These are phyloP conservation scores for Cyberlindnera euphorbiae DNA, from an alignment of 805 yeast genomes.

Conservation along the genomic window DNA sequence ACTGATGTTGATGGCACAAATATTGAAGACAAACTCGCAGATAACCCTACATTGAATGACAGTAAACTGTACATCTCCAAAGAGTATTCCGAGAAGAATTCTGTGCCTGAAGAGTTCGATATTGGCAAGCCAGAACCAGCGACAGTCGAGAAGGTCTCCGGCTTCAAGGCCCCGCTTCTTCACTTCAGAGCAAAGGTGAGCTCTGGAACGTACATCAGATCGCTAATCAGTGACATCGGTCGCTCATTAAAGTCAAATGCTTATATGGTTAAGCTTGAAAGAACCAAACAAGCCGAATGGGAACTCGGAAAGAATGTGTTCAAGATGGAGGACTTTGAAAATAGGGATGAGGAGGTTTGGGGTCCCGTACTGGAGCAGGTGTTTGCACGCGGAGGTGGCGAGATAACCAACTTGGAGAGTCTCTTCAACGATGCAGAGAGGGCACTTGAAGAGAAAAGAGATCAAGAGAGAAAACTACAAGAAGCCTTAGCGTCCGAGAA, in stretches of 20 bases:
- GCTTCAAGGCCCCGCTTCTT: constrained; percentile 57
- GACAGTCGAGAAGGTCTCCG: constrained; percentile 34
- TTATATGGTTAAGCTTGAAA: constrained; percentile 78
- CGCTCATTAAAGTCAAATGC: constrained; percentile 75
- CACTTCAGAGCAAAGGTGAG: constrained; percentile 78
- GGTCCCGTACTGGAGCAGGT: constrained; percentile 55
- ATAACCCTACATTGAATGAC: constrained; percentile 48
- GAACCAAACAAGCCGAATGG: constrained; percentile 84
- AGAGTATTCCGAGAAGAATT: constrained; percentile 45
- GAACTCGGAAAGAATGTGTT: constrained; percentile 65
- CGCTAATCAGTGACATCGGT: constrained; percentile 85
- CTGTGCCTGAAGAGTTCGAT: constrained; percentile 34
- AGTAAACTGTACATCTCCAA: constrained; percentile 57
- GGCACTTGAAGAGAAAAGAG: constrained; percentile 10
- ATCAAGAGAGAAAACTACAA: no score
- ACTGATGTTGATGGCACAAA: constrained; percentile 52
- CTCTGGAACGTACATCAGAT: constrained; percentile 92
- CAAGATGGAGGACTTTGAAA: constrained; percentile 58
- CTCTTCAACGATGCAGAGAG: constrained; percentile 32
- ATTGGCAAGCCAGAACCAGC: constrained; percentile 34
- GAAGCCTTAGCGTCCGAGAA: no score
- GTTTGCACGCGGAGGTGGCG: constrained; percentile 38
- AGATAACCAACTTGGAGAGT: constrained; percentile 32
- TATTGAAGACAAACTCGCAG: constrained; percentile 31
- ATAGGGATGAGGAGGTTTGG: constrained; percentile 64